A percentile compares a stretch with the other conserved stretches of the same genome.
phyloP scores from a whole-genome alignment of 1,284 basidiomycete species.

The Quambalaria eucalypti region DNA sequence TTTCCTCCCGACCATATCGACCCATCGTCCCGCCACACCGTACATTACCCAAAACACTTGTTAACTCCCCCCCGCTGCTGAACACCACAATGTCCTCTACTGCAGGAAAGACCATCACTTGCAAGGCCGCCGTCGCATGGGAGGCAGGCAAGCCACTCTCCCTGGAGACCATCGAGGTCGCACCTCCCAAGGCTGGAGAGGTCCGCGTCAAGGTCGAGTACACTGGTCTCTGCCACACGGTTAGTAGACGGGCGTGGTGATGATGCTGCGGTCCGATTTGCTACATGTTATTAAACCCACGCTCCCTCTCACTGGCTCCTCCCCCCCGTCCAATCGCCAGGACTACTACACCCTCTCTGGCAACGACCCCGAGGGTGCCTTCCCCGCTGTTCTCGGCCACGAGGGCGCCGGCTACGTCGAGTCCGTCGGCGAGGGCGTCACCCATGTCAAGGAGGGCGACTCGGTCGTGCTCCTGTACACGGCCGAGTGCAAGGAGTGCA shows the following conservation, averaged over 20 bases:
- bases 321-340: neutral
- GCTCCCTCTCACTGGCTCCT: neutral
- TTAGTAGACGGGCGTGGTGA: too few species aligned
- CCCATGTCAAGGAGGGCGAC: conserved; percentile 63
- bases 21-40: too few species aligned
- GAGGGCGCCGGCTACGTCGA: conserved; percentile 59
- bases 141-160: conserved; percentile 78
- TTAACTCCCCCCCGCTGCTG: too few species aligned
- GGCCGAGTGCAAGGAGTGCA: conserved; percentile 44
- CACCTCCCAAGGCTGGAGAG: conserved; percentile 78
- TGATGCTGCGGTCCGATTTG: neutral
- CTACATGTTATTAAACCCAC: conserved; percentile 3
- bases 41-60: too few species aligned
- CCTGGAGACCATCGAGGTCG: conserved; percentile 85
- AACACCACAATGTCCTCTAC: conserved; percentile 6
- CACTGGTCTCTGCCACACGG: conserved; percentile 93
- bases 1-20: too few species aligned
- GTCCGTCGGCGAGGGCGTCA: conserved; percentile 85
- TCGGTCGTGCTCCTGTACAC: conserved; percentile 62
- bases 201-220: conserved; percentile 86
- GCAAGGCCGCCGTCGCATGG: conserved; percentile 83
- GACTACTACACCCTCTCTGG: conserved; percentile 95
- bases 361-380: conserved; percentile 88
- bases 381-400: conserved; percentile 75
- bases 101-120: conserved; percentile 26